phyloP scores from a whole-genome alignment of 495 filamentous ascomycete genomes.

The Aspergillus sclerotioniger region DNA sequence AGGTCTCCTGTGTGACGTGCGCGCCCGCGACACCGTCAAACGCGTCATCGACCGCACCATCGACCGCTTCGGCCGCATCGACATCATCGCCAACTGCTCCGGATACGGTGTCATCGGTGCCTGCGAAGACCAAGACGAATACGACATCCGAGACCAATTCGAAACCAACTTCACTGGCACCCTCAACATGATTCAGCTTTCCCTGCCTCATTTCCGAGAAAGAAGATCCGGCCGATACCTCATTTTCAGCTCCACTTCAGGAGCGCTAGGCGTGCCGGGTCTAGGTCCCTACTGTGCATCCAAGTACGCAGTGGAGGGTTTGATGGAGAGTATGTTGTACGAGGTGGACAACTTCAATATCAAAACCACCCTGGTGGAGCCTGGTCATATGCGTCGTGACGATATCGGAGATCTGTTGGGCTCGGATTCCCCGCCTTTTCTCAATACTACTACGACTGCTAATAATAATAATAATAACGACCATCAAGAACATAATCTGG shows the following conservation, averaged over 20 bases:
- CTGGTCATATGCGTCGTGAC: conserved; percentile 81
- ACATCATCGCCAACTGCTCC: conserved; percentile 88
- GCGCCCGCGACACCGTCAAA: conserved; percentile 73
- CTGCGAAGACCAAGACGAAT: conserved; percentile 94
- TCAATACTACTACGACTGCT: no score
- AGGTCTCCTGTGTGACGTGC: conserved; percentile 84
- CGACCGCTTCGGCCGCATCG: conserved; percentile 73
- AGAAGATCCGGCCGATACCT: conserved; percentile 75
- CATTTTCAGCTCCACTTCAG: conserved; percentile 89
- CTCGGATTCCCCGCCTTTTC: conserved; percentile 11
- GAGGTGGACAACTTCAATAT: conserved; percentile 90
- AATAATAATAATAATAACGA: no score
- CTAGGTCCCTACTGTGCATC: conserved; percentile 93
- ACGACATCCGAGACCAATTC: conserved; percentile 93
- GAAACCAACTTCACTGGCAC: conserved; percentile 96
- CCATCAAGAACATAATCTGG: conserved; percentile 32
- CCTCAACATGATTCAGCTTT: conserved; percentile 87
- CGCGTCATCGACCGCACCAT: conserved; percentile 67
- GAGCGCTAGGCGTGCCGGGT: conserved; percentile 86
- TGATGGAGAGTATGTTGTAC: conserved; percentile 94
- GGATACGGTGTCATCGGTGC: conserved; percentile 93
- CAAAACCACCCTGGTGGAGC: conserved; percentile 88
- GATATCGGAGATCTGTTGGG: conserved; percentile 44
- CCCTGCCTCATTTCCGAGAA: conserved; percentile 81
- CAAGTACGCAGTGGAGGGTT: conserved; percentile 92